phyloP scores from a whole-genome alignment of 2,329 filamentous ascomycete species.

The Beauveria bassiana region DNA sequence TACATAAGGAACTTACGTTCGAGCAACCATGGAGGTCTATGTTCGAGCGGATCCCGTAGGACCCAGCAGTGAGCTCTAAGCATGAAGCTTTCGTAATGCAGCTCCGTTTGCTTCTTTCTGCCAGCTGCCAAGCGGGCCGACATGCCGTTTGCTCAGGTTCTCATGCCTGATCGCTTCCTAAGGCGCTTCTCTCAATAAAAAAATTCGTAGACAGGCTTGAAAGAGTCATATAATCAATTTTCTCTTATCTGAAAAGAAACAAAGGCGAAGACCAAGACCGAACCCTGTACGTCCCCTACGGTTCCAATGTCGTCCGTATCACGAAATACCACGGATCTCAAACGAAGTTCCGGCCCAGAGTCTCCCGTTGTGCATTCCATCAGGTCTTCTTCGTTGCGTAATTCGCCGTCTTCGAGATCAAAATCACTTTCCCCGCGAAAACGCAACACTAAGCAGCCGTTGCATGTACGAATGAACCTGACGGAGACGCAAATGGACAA shows the following conservation, averaged over 20 bases:
- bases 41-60: too few species aligned
- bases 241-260: neutral
- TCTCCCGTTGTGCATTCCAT: neutral
- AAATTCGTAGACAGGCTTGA: too few species aligned
- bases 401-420: slow-evolving; percentile 17
- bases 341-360: neutral
- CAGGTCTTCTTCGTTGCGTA: neutral
- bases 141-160: neutral
- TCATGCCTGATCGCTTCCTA: neutral
- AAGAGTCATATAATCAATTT: too few species aligned
- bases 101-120: neutral
- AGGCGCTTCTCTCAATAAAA: too few species aligned
- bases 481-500: slow-evolving; percentile 42
- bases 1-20: too few species aligned
- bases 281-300: neutral
- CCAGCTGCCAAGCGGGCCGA: neutral
- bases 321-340: neutral
- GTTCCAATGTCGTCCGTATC: neutral
- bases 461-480: slow-evolving; percentile 40
- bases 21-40: too few species aligned
- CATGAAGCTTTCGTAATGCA: neutral
- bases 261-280: neutral
- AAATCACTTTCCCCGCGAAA: slow-evolving; percentile 29
- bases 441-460: slow-evolving; percentile 26
- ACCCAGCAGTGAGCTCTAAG: too few species aligned